These are phyloP conservation scores for Phytophthora podocarpi DNA, from an alignment of 352 stramenopile genomes.

Conservation along the genomic window DNA sequence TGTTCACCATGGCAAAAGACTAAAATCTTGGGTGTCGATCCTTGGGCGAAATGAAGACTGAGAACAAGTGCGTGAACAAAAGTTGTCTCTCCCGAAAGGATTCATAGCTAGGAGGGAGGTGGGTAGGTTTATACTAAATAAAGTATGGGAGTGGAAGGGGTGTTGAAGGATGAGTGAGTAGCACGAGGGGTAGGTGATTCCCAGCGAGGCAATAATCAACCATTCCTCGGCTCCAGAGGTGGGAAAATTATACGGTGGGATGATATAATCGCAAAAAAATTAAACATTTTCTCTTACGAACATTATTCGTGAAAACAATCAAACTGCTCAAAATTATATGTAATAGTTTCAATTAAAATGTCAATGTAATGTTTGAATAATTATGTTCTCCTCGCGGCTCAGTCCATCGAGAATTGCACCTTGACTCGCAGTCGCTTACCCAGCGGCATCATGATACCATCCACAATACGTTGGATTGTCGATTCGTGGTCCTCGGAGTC, in stretches of 20 bases:
- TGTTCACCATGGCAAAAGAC: constrained; percentile 57
- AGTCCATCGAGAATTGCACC: constrained; percentile 58
- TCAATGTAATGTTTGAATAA: too few relatives aligned
- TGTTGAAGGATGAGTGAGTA: not conserved
- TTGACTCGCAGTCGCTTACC: constrained; percentile 45
- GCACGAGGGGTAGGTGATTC: constrained; percentile 54
- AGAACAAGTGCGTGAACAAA: constrained; percentile 36
- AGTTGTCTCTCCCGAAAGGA: constrained; percentile 13
- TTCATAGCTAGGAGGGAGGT: constrained; percentile 9
- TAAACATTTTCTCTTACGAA: too few relatives aligned
- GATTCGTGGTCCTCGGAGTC: not conserved
- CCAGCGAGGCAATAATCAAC: not conserved
- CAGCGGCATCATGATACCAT: constrained; percentile 44
- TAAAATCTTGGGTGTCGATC: not conserved
- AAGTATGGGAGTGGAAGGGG: constrained; percentile 1
- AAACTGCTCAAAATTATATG: too few relatives aligned
- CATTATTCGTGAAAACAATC: too few relatives aligned
- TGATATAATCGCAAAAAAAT: too few relatives aligned
- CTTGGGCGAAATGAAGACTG: constrained; percentile 64
- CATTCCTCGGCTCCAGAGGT: too few relatives aligned
- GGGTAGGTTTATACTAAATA: not conserved
- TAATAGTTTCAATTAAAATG: too few relatives aligned
- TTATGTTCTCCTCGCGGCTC: too few relatives aligned
- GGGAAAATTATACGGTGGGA: too few relatives aligned
- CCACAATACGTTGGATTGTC: constrained; percentile 32